Conservation (phyloP, 306 rosid species). For the Calophaca sinica region DNA sequence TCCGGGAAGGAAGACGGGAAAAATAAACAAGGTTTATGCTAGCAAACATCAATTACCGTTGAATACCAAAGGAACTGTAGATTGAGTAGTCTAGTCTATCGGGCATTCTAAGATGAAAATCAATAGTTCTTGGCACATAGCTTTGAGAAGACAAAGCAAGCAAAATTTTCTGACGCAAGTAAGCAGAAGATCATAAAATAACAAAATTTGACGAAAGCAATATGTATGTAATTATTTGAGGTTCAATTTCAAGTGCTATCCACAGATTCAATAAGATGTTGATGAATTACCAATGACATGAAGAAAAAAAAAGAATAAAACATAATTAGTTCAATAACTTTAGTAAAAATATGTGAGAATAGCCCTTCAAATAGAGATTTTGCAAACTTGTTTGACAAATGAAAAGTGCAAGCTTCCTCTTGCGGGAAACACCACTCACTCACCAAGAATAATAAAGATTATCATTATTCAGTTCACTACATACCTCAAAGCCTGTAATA, state of each 20-base stretch:
- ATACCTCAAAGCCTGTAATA: slow-evolving; percentile 89
- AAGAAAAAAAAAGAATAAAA: background rate
- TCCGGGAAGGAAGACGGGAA: background rate
- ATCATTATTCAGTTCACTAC: background rate
- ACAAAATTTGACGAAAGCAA: background rate
- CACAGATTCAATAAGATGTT: slow-evolving; percentile 17
- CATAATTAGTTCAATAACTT: background rate
- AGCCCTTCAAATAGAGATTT: slow-evolving; percentile 3
- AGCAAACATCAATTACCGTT: background rate
- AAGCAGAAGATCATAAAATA: slow-evolving; percentile 5
- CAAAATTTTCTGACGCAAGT: background rate
- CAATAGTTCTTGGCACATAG: background rate
- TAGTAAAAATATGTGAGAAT: background rate
- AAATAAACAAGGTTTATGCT: background rate
- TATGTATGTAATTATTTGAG: slow-evolving; percentile 1
- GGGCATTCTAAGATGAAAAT: slow-evolving; percentile 27
- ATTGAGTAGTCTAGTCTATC: background rate
- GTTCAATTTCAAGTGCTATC: slow-evolving; percentile 7
- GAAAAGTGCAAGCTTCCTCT: background rate
- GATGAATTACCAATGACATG: background rate
- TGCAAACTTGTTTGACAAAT: slow-evolving; percentile 1
- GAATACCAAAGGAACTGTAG: background rate
- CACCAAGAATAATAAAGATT: slow-evolving; percentile 21
- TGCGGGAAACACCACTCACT: background rate
- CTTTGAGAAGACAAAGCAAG: background rate